Conservation (phyloP, 192 early-diverging fungal genomes). For the Phycomyces nitens region DNA sequence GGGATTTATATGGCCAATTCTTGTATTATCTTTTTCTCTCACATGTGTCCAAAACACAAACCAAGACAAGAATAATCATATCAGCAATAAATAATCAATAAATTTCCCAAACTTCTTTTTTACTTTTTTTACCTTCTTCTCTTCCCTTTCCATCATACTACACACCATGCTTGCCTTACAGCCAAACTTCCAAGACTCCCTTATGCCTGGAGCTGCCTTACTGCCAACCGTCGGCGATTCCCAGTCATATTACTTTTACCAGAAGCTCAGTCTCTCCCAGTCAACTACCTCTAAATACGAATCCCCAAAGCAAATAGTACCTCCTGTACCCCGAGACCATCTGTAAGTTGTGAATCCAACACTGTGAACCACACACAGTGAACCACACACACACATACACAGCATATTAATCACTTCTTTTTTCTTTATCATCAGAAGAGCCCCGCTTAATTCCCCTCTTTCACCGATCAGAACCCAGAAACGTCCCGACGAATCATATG, state of each 20-base stretch:
- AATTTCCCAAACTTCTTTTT: not conserved
- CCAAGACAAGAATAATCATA: not conserved
- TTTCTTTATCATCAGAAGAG: too few relatives aligned
- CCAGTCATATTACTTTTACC: not conserved
- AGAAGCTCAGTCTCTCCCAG: not conserved
- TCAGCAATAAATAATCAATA: not conserved
- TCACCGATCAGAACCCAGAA: too few relatives aligned
- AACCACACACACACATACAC: too few relatives aligned
- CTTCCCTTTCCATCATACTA: not conserved
- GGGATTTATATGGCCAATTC: too few relatives aligned
- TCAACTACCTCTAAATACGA: not conserved
- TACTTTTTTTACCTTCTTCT: not conserved
- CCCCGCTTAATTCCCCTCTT: too few relatives aligned
- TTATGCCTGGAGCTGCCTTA: not conserved
- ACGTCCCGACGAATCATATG: too few relatives aligned
- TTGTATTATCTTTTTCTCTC: too few relatives aligned
- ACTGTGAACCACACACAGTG: too few relatives aligned
- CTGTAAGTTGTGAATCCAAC: too few relatives aligned
- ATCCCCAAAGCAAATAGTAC: too few relatives aligned
- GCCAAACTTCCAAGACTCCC: not conserved
- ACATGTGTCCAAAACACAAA: not conserved
- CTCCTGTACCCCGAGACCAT: too few relatives aligned
- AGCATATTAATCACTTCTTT: too few relatives aligned
- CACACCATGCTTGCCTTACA: not conserved
- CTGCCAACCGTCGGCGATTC: not conserved